Evolutionary conservation across 2,329 filamentous ascomycete species (phyloP).

Genomic region (Fusarium multiceps): DNA sequence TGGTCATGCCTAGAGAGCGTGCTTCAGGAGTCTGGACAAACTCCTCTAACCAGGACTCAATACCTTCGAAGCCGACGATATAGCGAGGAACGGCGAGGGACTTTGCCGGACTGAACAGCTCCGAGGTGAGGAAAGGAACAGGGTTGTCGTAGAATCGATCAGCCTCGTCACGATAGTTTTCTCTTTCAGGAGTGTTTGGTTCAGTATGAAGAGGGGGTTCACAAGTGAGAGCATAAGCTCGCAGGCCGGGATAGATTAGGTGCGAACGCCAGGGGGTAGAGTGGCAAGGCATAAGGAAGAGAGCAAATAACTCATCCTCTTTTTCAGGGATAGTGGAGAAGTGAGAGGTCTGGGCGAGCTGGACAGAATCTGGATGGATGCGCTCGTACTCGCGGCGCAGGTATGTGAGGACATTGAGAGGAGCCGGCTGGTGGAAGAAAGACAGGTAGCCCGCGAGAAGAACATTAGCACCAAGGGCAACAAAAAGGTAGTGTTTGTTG

Average conservation of each 20-base stretch:
- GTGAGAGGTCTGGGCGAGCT: slow-evolving; percentile 33
- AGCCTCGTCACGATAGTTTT: slow-evolving; percentile 84
- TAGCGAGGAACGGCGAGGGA: slow-evolving; percentile 60
- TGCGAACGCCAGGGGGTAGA: slow-evolving; percentile 95
- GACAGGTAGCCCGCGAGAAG: slow-evolving; percentile 79
- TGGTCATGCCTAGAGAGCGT: slow-evolving; percentile 54
- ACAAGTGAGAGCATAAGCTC: slow-evolving; percentile 87
- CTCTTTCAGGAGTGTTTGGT: slow-evolving; percentile 70
- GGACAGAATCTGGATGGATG: slow-evolving; percentile 56
- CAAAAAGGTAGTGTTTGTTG: slow-evolving; percentile 66
- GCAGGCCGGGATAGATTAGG: slow-evolving; percentile 77
- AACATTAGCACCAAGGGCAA: slow-evolving; percentile 73
- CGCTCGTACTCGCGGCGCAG: slow-evolving; percentile 79
- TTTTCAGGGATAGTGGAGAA: slow-evolving; percentile 46
- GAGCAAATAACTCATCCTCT: slow-evolving; percentile 67
- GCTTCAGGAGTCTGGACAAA: slow-evolving; percentile 58
- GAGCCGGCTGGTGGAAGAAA: slow-evolving; percentile 81
- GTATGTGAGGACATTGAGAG: slow-evolving; percentile 78
- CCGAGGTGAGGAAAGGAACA: slow-evolving; percentile 63
- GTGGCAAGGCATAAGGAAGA: slow-evolving; percentile 96
- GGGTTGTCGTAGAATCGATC: slow-evolving; percentile 85
- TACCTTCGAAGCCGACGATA: slow-evolving; percentile 70
- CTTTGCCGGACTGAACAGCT: slow-evolving; percentile 58
- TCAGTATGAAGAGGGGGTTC: slow-evolving; percentile 81
- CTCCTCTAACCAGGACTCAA: slow-evolving; percentile 59